Percentiles rank a stretch among this genome's conserved stretches.
phyloP scores from a whole-genome alignment of 2,329 filamentous ascomycete species.

The Pseudocercospora eumusae region DNA sequence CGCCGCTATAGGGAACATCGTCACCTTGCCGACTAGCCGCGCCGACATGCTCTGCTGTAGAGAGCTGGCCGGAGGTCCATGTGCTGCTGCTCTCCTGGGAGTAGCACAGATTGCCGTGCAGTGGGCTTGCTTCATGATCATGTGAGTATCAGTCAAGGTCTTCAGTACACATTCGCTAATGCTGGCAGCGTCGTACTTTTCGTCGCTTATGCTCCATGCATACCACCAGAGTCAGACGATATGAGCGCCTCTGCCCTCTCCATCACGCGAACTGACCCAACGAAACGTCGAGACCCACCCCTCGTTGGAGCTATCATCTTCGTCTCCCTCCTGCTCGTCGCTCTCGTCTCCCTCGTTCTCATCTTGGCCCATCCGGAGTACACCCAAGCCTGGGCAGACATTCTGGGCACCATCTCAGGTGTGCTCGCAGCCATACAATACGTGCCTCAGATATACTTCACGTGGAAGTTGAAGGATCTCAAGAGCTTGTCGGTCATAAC shows the following conservation, averaged over 20 bases:
- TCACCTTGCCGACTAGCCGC: conserved; percentile 80
- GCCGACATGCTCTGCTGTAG: conserved; percentile 84
- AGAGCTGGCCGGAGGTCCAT: conserved; percentile 77
- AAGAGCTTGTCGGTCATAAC: conserved; percentile 92
- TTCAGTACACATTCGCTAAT: conserved; percentile 1
- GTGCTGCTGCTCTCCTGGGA: conserved; percentile 79
- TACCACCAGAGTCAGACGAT: conserved; percentile 35
- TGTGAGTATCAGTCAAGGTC: conserved; percentile 59
- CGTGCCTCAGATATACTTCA: conserved; percentile 91
- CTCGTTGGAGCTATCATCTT: conserved; percentile 72
- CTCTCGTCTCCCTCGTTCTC: conserved; percentile 64
- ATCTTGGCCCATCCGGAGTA: conserved; percentile 65
- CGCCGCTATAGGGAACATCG: conserved; percentile 86
- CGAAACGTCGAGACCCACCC: conserved; percentile 75
- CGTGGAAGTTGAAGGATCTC: conserved; percentile 79
- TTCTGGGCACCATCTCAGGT: conserved; percentile 77
- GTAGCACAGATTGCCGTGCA: conserved; percentile 89
- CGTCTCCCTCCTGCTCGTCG: conserved; percentile 70
- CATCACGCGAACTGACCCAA: conserved; percentile 55
- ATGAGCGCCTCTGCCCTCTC: conserved; percentile 39
- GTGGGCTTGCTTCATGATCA: conserved; percentile 87
- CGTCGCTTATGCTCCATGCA: conserved; percentile 78
- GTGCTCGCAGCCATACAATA: conserved; percentile 85
- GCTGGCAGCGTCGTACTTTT: conserved; percentile 78
- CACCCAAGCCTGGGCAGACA: conserved; percentile 78